These are phyloP conservation scores for Euphorbia pulcherrima DNA, from an alignment of 345 rosid species.

Conservation along the genomic window DNA sequence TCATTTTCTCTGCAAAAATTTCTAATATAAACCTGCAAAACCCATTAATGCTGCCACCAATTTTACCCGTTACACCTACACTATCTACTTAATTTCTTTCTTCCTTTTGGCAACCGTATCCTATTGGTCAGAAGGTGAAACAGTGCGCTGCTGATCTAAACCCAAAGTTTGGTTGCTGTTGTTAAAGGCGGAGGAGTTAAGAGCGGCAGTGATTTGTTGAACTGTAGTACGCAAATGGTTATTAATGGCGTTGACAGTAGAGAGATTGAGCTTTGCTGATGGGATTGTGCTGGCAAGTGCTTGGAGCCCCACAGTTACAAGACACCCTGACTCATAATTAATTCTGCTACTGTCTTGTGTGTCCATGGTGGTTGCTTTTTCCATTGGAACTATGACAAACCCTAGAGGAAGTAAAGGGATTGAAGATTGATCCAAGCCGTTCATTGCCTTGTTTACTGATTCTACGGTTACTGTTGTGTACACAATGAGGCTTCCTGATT, in stretches of 20 bases:
- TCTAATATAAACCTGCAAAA: too few species aligned
- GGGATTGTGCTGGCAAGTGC: conserved; percentile 68
- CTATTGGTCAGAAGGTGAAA: background rate
- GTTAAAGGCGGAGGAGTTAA: conserved; percentile 19
- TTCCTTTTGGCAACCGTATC: too few species aligned
- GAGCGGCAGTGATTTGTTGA: conserved; percentile 57
- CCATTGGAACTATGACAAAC: conserved; percentile 56
- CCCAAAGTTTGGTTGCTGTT: background rate
- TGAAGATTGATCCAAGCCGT: conserved; percentile 65
- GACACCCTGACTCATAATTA: conserved; percentile 35
- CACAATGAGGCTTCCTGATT: conserved; percentile 74
- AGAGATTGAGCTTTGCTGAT: conserved; percentile 67
- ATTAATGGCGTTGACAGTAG: conserved; percentile 58
- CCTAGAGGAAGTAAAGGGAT: conserved; percentile 82
- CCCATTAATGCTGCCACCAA: background rate
- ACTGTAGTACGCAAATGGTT: conserved; percentile 64
- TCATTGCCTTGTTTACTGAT: conserved; percentile 73
- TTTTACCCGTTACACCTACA: conserved; percentile 4
- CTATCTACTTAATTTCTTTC: too few species aligned
- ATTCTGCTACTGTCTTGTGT: conserved; percentile 2
- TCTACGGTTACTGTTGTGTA: conserved; percentile 70
- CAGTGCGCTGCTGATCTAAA: background rate
- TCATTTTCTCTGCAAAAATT: too few species aligned
- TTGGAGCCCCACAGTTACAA: conserved; percentile 80
- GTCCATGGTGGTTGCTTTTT: background rate